Evolutionary conservation across 169 alveolate genomes (phyloP), one percentile per base, ranked within the genome.

Genomic region (Plasmodium gonderi): DNA sequence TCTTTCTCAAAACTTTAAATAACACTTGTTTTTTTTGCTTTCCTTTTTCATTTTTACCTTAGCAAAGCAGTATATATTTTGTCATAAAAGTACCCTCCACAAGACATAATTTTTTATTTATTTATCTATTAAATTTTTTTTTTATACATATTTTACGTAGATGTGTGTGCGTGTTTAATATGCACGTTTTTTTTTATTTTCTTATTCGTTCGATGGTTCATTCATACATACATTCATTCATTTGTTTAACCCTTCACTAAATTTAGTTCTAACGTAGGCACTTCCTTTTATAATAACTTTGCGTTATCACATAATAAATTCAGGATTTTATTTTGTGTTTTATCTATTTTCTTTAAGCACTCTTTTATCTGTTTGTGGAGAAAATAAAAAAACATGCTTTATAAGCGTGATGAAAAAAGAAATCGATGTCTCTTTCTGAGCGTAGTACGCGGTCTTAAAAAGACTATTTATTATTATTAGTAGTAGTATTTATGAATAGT

Each of bases 281-380:
- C 20, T 83, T 82, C 60, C 12, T 74, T 69, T 74, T 83, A 83
- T 83, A 83, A 69, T 49, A 83, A 74, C 36, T 69, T 83, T 83
- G 54, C 92, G 64, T 83, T 69, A 69, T 72, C 83, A 64, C 77
- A 83, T 3, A 83, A 40, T 72, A 83, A 72, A 26, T 83, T 47
- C 79, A 83, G 42, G 42, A 83, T 83, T 68, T 83, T 83, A 49
- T 72, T 72, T 6, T 83, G 92, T 42, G 47, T 72, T 83, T 49
- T 69, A 6, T 72, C 67, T 20, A 83, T 51, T 44, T 69, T 72
- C 68, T 83, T 69, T 83, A 83, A 83, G 54, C 64, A 60, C 75
- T 83, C 92, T 60, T 83, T 76, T 69, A 45, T 23, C 92, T 83
- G 42, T 42, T 45, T 80, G 54, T 44, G 77, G 64, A 49, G 60